Base-by-base conservation (phyloP, 345 rosid genomes). In the Melaleuca quinquenervia region DNA sequence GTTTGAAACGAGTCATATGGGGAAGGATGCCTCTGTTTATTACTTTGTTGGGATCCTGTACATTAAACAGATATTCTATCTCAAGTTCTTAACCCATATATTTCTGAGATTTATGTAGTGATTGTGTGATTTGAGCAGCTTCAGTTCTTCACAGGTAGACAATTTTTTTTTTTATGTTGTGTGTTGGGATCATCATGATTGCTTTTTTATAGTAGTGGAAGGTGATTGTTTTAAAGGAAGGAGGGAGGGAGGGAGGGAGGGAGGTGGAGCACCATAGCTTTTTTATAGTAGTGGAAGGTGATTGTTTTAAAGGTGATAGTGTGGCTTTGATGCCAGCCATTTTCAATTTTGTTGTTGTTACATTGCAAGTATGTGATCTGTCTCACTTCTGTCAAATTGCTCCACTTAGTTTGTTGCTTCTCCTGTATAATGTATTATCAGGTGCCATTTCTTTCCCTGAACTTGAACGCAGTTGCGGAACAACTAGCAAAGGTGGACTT, bases 381-480 rank as follows among this genome's bases (percentile, higher is more conserved):
- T 16, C 80, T 36, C 48, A 36, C 48, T 70, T 70, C 48, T 36
- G 3, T 70, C 26, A 70, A 36, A 70, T 36, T 8, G 80, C 52
- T 15, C 52, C 15, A 54, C 50, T 20, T 55, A 6, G 11, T 9
- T 50, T 11, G 27, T 85, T 78, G 54, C 60, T 48, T 84, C 82
- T 2, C 29, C 51, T 56, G 18, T 56, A 5, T n/a, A 53, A 9
- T 45, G 76, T 70, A 0, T 36, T 70, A 18, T 36, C 83, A 97
- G 98, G 93, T 90, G 21, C 90, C 93, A 27, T 91, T 92, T 88
- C 92, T 96, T 84, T 95, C 97, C 52, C 90, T 96, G 86, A 90
- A 96, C 92, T 86, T 96, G 88, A 89, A 90, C 84, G 92, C 94
- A 84, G 93, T 96, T 56, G 95, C 93, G 0, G 92, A 94, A 83